These are phyloP conservation scores for Insectozyma bohioensis DNA, from an alignment of 1,139 yeast genomes.

Conservation along the genomic window DNA sequence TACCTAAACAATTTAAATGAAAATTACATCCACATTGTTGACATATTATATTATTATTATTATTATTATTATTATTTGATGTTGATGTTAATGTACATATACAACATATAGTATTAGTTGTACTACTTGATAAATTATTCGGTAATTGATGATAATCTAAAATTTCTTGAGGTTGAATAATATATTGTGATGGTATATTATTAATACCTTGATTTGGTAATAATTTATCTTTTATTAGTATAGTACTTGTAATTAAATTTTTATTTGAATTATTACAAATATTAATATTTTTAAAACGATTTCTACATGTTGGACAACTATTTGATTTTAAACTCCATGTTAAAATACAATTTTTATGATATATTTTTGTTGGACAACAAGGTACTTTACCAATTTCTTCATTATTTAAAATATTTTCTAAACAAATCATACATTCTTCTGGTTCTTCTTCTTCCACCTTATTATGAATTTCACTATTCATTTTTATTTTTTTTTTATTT, in stretches of 20 bases:
- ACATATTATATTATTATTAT: slow-evolving; percentile 26
- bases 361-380: slow-evolving; percentile 37
- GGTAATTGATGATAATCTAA: slow-evolving; percentile 1
- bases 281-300: slow-evolving; percentile 29
- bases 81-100: slow-evolving; percentile 25
- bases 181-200: slow-evolving; percentile 39
- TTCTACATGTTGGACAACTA: slow-evolving; percentile 55
- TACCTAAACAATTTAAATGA: slow-evolving; percentile 35
- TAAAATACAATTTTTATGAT: slow-evolving; percentile 46
- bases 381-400: slow-evolving; percentile 34
- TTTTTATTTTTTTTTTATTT: too few relatives aligned
- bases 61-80: slow-evolving; percentile 7
- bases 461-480: too few relatives aligned
- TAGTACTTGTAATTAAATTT: slow-evolving; percentile 10
- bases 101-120: slow-evolving; percentile 24
- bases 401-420: slow-evolving; percentile 31
- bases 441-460: too few relatives aligned
- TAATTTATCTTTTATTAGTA: slow-evolving; percentile 32
- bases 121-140: slow-evolving; percentile 1
- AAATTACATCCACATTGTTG: slow-evolving; percentile 33
- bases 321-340: slow-evolving; percentile 52
- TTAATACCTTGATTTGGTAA: slow-evolving; percentile 38
- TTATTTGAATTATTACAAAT: slow-evolving; percentile 12
- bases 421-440: slow-evolving; percentile 53
- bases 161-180: slow-evolving; percentile 16